These are phyloP conservation scores for Begonia peltatifolia DNA, from an alignment of 306 rosid species.

Conservation along the genomic window DNA sequence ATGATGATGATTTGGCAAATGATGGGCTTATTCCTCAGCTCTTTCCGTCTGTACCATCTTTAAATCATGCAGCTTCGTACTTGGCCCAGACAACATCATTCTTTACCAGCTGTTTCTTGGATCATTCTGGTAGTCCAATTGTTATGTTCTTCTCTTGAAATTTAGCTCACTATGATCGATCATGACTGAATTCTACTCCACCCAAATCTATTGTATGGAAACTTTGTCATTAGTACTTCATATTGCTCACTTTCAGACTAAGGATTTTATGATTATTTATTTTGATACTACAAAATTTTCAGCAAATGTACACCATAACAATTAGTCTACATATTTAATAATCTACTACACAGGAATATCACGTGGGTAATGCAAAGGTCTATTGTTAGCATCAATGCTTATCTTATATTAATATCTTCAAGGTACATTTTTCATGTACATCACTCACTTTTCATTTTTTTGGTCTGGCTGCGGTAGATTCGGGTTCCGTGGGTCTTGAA, in stretches of 20 bases:
- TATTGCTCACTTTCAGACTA: too few relatives aligned
- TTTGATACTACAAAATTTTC: too few relatives aligned
- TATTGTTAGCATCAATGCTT: too few relatives aligned
- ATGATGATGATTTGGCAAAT: constrained; percentile 18
- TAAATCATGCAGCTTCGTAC: constrained; percentile 83
- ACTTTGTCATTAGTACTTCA: too few relatives aligned
- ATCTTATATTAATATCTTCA: neutral
- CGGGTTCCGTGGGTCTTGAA: constrained; percentile 20
- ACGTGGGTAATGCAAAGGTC: too few relatives aligned
- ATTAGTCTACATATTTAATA: too few relatives aligned
- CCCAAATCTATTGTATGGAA: too few relatives aligned
- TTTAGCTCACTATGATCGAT: too few relatives aligned
- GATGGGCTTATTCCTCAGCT: constrained; percentile 68
- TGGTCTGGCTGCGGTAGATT: constrained; percentile 41
- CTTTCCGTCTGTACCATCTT: constrained; percentile 67
- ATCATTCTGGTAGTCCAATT: constrained; percentile 51
- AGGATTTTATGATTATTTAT: too few relatives aligned
- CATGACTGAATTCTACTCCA: too few relatives aligned
- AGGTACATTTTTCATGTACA: neutral
- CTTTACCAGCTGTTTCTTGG: constrained; percentile 67
- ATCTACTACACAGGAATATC: too few relatives aligned
- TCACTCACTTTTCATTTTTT: constrained; percentile 2
- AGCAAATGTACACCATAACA: too few relatives aligned
- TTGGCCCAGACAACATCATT: constrained; percentile 72
- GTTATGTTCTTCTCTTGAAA: constrained; percentile 1